Evolutionary conservation across 495 filamentous ascomycete species (phyloP).

Genomic region (Aspergillus indologenus): DNA sequence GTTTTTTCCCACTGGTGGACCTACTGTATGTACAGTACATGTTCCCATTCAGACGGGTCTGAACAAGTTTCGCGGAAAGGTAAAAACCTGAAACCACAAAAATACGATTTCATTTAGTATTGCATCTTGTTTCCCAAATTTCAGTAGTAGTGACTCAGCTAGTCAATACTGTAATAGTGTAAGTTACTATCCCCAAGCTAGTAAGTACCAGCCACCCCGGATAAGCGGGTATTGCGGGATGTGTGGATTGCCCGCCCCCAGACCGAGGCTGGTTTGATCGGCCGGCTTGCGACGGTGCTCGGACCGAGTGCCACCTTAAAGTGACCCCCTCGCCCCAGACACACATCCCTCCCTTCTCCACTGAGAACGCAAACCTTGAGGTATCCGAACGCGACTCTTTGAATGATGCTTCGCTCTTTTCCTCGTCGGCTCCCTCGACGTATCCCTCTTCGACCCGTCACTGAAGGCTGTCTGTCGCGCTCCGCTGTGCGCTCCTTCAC

Average conservation of each 20-base stretch:
- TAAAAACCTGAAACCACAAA: not conserved
- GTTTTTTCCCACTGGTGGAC: not conserved
- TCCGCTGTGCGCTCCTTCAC: constrained; percentile 38
- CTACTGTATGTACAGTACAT: too few species aligned
- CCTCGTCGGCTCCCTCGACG: constrained; percentile 37
- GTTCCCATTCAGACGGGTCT: too few species aligned
- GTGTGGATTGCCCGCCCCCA: not conserved
- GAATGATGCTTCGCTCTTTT: constrained; percentile 37
- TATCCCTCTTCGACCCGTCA: constrained; percentile 20
- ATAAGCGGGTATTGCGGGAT: not conserved
- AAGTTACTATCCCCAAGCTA: not conserved
- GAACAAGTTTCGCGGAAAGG: not conserved
- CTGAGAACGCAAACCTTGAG: not conserved
- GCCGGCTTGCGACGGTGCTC: not conserved
- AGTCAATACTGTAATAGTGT: not conserved
- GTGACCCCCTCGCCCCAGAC: not conserved
- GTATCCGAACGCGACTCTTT: not conserved
- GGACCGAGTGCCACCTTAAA: not conserved
- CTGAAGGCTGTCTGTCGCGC: constrained; percentile 24
- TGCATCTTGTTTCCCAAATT: not conserved
- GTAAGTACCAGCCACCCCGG: not conserved
- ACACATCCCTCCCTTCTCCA: not conserved
- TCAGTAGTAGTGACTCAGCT: not conserved
- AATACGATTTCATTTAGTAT: not conserved
- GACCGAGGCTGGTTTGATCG: constrained; percentile 7